Percentiles rank a stretch among this genome's conserved stretches.
These are phyloP conservation scores for Fusarium oligoseptatum DNA, from an alignment of 2,329 filamentous ascomycete genomes.

Conservation along the genomic window DNA sequence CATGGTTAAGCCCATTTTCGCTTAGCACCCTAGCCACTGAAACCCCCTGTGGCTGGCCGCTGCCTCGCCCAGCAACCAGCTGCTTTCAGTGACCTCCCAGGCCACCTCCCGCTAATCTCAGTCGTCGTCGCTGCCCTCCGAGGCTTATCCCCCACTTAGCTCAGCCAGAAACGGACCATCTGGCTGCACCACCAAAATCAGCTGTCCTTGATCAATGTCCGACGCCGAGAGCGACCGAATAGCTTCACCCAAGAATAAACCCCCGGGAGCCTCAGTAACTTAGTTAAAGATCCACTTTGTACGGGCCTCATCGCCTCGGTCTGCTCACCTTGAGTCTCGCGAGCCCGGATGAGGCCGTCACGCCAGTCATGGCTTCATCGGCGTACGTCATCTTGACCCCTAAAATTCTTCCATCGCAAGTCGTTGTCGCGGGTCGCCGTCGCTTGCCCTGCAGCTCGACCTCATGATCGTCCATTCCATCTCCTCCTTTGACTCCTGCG, in stretches of 20 bases:
- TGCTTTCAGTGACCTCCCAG: constrained; percentile 32
- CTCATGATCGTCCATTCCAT: constrained; percentile 29
- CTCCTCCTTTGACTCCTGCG: constrained; percentile 27
- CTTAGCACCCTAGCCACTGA: constrained; percentile 14
- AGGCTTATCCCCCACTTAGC: constrained; percentile 36
- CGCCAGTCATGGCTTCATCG: constrained; percentile 47
- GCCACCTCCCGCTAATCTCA: constrained; percentile 14
- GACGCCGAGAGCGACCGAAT: constrained; percentile 30
- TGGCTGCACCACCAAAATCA: constrained; percentile 27
- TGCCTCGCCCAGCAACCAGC: constrained; percentile 16
- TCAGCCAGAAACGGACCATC: constrained; percentile 27
- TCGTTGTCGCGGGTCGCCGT: not conserved
- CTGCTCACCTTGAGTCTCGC: constrained; percentile 40
- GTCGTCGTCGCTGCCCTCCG: constrained; percentile 19
- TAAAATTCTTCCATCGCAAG: constrained; percentile 40
- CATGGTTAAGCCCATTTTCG: constrained; percentile 21
- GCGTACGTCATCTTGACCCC: constrained; percentile 45
- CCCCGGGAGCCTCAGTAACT: constrained; percentile 10
- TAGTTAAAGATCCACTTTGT: constrained; percentile 35
- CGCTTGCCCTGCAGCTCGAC: constrained; percentile 29
- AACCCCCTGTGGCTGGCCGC: constrained; percentile 18
- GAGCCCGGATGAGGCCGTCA: constrained; percentile 46
- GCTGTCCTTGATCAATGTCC: constrained; percentile 17
- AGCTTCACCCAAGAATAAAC: constrained; percentile 41
- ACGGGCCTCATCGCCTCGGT: constrained; percentile 41